A percentile compares a stretch with the other conserved stretches of the same genome.
phyloP scores from a whole-genome alignment of 2,329 filamentous ascomycete species.

The Calcarisporium arbuscula region DNA sequence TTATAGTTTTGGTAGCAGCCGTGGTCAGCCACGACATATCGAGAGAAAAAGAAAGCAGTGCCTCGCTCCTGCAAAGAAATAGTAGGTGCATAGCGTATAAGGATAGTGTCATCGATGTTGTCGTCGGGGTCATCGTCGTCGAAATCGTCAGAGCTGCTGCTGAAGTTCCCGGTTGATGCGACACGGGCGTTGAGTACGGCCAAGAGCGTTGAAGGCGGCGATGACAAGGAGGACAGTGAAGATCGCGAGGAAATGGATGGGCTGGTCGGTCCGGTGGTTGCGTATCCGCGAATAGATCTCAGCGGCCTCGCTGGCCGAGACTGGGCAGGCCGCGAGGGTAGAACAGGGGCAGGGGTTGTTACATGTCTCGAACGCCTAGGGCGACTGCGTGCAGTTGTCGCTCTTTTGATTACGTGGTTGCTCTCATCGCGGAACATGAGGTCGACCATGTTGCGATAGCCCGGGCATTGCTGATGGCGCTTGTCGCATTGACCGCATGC shows the following conservation, averaged over 20 bases:
- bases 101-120: conserved; percentile 2
- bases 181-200: conserved; percentile 2
- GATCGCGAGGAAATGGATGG: conserved; percentile 1
- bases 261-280: too few species aligned
- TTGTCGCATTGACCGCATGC: conserved; percentile 50
- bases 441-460: conserved; percentile 49
- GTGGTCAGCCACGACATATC: conserved; percentile 41
- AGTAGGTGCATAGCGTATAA: conserved; percentile 11
- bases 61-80: conserved; percentile 35
- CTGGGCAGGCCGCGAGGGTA: conserved; percentile 1
- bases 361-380: conserved; percentile 15
- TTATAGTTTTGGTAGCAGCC: conserved; percentile 45
- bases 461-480: conserved; percentile 44
- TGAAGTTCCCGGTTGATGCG: too few species aligned
- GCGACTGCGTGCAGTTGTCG: conserved; percentile 25
- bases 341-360: conserved; percentile 1
- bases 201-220: conserved; percentile 2
- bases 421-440: conserved; percentile 54
- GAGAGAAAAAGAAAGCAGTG: conserved; percentile 44
- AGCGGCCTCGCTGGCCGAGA: too few species aligned
- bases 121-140: conserved; percentile 2
- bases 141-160: not conserved
- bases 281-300: too few species aligned
- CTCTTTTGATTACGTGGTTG: conserved; percentile 48
- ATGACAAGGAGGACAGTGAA: conserved; percentile 1